Evolutionary conservation across 345 rosid genomes (phyloP).

Genomic region (Trapa incisa): DNA sequence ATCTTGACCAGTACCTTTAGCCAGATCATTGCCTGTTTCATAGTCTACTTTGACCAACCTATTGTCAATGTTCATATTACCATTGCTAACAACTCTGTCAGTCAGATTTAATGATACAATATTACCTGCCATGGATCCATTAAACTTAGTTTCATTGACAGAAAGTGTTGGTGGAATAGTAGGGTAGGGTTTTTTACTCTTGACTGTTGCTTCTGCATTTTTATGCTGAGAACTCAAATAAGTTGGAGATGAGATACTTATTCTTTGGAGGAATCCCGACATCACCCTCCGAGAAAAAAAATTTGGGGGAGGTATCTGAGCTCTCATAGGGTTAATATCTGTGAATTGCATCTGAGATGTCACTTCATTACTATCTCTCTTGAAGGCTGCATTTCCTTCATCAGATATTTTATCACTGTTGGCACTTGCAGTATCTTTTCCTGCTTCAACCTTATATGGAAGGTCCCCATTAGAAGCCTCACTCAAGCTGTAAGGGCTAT

Average conservation of each 20-base stretch:
- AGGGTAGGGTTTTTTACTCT: constrained; percentile 12
- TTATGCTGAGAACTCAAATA: constrained; percentile 33
- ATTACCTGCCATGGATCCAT: constrained; percentile 17
- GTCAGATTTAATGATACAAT: constrained; percentile 17
- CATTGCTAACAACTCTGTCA: constrained; percentile 21
- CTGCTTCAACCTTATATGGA: constrained; percentile 14
- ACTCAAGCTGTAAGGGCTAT: constrained; percentile 19
- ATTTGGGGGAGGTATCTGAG: constrained; percentile 74
- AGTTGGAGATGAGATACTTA: constrained; percentile 38
- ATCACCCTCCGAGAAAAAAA: constrained; percentile 76
- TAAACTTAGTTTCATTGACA: constrained; percentile 26
- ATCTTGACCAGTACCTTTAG: constrained; percentile 22
- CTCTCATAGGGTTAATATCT: constrained; percentile 57
- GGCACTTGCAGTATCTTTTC: constrained; percentile 16
- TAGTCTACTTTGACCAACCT: constrained; percentile 11
- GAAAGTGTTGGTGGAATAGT: constrained; percentile 7
- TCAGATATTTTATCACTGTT: constrained; percentile 16
- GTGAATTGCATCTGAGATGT: constrained; percentile 22
- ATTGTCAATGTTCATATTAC: constrained; percentile 8
- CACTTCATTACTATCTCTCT: constrained; percentile 16
- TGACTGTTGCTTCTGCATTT: constrained; percentile 20
- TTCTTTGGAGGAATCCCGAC: constrained; percentile 54
- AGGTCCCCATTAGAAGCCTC: constrained; percentile 19
- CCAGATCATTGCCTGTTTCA: constrained; percentile 16
- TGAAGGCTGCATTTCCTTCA: constrained; percentile 18